Conservation (phyloP, 768 basidiomycete species). For the Boletus coccyginus region DNA sequence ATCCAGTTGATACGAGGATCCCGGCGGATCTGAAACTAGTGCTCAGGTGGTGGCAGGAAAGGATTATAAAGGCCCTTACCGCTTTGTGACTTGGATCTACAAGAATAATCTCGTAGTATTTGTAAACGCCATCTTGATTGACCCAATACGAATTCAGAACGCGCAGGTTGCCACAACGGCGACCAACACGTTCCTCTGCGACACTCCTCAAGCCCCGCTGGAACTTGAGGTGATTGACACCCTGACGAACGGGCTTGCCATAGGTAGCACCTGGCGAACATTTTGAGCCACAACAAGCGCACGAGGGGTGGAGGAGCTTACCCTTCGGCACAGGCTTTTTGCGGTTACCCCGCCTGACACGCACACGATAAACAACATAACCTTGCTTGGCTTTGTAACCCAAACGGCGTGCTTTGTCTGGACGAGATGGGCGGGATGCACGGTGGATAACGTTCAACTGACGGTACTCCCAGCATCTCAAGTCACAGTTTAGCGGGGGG, state of each 20-base stretch:
- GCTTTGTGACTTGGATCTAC: conserved; percentile 95
- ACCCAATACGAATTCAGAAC: conserved; percentile 99
- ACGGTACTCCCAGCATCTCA: conserved; percentile 97
- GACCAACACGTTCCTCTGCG: conserved; percentile 98
- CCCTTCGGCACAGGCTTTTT: conserved; percentile 99
- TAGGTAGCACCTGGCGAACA: conserved; percentile 78
- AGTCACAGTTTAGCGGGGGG: conserved; percentile 3
- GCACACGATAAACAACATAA: conserved; percentile 95
- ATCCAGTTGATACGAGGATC: conserved; percentile 99
- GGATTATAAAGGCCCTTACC: conserved; percentile 44
- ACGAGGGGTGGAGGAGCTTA: conserved; percentile 31
- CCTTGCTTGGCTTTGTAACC: conserved; percentile 99
- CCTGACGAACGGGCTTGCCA: conserved; percentile 99
- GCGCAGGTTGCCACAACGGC: conserved; percentile 92
- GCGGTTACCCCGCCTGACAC: conserved; percentile 97
- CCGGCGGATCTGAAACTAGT: conserved; percentile 68
- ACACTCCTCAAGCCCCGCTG: conserved; percentile 90
- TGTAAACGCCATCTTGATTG: conserved; percentile 98
- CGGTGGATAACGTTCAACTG: conserved; percentile 98
- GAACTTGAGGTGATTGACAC: conserved; percentile 99
- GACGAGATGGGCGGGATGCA: conserved; percentile 95
- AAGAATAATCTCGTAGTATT: conserved; percentile 98
- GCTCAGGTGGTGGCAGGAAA: conserved; percentile 9
- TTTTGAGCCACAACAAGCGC: background rate
- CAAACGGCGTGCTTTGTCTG: conserved; percentile 97